Percentiles rank a stretch among this genome's conserved stretches.
These are phyloP conservation scores for Buxus sempervirens DNA, from an alignment of 164 flowering plant genomes.

Conservation along the genomic window DNA sequence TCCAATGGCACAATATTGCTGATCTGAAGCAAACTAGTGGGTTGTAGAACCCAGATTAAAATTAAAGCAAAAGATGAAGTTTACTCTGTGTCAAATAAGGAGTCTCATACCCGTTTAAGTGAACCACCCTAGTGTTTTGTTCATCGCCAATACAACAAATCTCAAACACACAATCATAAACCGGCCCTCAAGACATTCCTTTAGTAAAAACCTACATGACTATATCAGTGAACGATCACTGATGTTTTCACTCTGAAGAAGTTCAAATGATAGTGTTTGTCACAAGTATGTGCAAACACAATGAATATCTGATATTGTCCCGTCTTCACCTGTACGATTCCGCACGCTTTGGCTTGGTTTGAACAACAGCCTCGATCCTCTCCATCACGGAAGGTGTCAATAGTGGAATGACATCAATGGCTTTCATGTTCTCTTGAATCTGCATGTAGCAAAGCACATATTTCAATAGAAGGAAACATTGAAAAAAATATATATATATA, in stretches of 20 bases:
- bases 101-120: too few species aligned
- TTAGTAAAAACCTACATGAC: too few species aligned
- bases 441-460: conserved; percentile 27
- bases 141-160: too few species aligned
- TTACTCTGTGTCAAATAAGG: too few species aligned
- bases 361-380: conserved; percentile 84
- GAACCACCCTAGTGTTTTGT: too few species aligned
- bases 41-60: too few species aligned
- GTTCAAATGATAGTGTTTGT: background rate
- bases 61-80: too few species aligned
- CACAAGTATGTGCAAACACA: background rate
- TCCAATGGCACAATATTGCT: too few species aligned
- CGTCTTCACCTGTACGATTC: conserved; percentile 65
- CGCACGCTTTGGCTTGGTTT: conserved; percentile 91
- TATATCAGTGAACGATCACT: too few species aligned
- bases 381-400: conserved; percentile 85
- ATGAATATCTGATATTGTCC: background rate
- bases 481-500: background rate
- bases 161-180: too few species aligned
- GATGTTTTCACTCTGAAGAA: background rate
- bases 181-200: too few species aligned
- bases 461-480: background rate
- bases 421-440: conserved; percentile 97
- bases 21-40: too few species aligned
- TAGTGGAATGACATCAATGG: conserved; percentile 79